phyloP scores from a whole-genome alignment of 2,329 filamentous ascomycete genomes.

The Decorospora gaudefroyi region DNA sequence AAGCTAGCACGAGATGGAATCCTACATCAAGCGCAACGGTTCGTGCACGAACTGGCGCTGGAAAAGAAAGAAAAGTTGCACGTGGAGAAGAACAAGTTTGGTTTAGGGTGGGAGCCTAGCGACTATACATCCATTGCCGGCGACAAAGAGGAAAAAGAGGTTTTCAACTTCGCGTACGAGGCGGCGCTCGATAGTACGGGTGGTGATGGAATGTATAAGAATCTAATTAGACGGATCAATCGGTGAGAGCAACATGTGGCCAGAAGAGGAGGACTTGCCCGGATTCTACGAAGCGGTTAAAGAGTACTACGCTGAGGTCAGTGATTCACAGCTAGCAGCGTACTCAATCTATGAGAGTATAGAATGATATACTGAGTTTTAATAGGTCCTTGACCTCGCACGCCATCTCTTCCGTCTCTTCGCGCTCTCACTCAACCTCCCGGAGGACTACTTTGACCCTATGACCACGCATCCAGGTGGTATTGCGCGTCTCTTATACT shows the following conservation, averaged over 20 bases:
- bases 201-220: slow-evolving; percentile 50
- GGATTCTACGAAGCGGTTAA: slow-evolving; percentile 47
- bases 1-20: slow-evolving; percentile 34
- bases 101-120: slow-evolving; percentile 51
- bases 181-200: slow-evolving; percentile 46
- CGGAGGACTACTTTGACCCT: slow-evolving; percentile 48
- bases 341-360: neutral
- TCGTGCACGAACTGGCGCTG: slow-evolving; percentile 39
- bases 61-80: slow-evolving; percentile 49
- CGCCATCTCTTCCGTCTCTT: slow-evolving; percentile 51
- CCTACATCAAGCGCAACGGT: slow-evolving; percentile 47
- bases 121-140: slow-evolving; percentile 50
- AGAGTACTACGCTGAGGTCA: slow-evolving; percentile 48
- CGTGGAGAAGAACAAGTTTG: slow-evolving; percentile 47
- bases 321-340: slow-evolving; percentile 15
- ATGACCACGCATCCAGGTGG: slow-evolving; percentile 51
- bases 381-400: slow-evolving; percentile 44
- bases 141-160: slow-evolving; percentile 50
- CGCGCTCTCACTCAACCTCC: slow-evolving; percentile 46
- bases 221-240: slow-evolving; percentile 49
- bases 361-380: neutral
- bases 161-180: slow-evolving; percentile 53
- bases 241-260: slow-evolving; percentile 49
- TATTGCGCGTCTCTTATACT: slow-evolving; percentile 49
- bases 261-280: slow-evolving; percentile 46